These are phyloP conservation scores for Trichosanthes cucumerina DNA, from an alignment of 306 rosid species.

Conservation along the genomic window DNA sequence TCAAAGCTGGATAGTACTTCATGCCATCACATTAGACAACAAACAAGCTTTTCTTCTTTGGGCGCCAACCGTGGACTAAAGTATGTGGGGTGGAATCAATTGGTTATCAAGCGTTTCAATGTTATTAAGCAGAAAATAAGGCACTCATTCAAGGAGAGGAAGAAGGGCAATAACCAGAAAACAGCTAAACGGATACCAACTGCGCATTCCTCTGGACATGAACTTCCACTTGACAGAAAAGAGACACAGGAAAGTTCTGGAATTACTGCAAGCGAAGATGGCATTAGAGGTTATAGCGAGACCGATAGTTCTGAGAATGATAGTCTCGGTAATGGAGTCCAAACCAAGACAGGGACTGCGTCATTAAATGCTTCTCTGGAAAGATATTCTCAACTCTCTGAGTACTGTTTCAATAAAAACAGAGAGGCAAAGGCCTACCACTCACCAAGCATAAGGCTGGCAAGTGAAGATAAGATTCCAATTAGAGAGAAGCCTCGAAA, in stretches of 20 bases:
- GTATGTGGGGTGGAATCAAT: slow-evolving; percentile 75
- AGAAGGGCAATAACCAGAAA: slow-evolving; percentile 28
- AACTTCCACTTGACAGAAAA: slow-evolving; percentile 15
- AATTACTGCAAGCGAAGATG: slow-evolving; percentile 18
- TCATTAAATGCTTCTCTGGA: slow-evolving; percentile 54
- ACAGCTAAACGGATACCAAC: slow-evolving; percentile 13
- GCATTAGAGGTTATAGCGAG: slow-evolving; percentile 21
- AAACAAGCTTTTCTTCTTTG: slow-evolving; percentile 16
- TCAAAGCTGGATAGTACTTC: slow-evolving; percentile 17
- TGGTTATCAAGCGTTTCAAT: slow-evolving; percentile 64
- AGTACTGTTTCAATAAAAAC: slow-evolving; percentile 33
- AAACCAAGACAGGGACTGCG: slow-evolving; percentile 34
- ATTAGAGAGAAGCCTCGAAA: slow-evolving; percentile 26
- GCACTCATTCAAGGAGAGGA: slow-evolving; percentile 52
- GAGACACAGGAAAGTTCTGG: slow-evolving; percentile 26
- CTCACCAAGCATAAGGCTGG: slow-evolving; percentile 53
- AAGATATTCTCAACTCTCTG: slow-evolving; percentile 61
- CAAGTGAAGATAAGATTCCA: slow-evolving; percentile 38
- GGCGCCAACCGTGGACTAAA: slow-evolving; percentile 25
- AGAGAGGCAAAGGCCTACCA: slow-evolving; percentile 20
- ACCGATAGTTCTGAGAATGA: slow-evolving; percentile 1
- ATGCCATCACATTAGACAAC: slow-evolving; percentile 16
- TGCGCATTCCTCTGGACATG: slow-evolving; percentile 17
- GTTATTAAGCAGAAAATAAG: slow-evolving; percentile 60
- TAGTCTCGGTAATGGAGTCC: slow-evolving; percentile 9